Evolutionary conservation across 148 eudicot genomes (phyloP).

Genomic region (Rheum nobile): DNA sequence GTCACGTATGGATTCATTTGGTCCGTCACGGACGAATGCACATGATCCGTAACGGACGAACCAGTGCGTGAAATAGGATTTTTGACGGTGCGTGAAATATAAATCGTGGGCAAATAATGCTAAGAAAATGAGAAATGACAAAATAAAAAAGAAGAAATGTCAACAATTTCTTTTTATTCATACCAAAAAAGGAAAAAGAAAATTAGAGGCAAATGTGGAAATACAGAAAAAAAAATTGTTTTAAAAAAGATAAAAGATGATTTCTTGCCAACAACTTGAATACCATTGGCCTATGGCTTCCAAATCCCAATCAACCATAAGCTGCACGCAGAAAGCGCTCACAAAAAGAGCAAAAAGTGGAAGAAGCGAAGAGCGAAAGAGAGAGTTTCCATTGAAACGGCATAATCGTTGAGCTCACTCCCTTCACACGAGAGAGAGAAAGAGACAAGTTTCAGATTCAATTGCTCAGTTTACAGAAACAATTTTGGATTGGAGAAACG

Average conservation of each 20-base stretch:
- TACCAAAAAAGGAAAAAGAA: background rate
- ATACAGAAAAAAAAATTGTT: background rate
- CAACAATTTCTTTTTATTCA: background rate
- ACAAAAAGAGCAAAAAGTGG: slow-evolving; percentile 2
- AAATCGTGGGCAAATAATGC: too few relatives aligned
- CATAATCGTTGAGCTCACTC: background rate
- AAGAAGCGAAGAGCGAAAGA: background rate
- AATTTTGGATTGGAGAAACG: background rate
- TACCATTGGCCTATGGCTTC: slow-evolving; percentile 23
- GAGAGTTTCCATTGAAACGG: background rate
- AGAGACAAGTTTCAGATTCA: background rate
- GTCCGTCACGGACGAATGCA: too few relatives aligned
- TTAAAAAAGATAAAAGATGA: slow-evolving; percentile 7
- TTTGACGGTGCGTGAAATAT: too few relatives aligned
- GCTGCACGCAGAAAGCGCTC: slow-evolving; percentile 31
- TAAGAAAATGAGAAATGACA: background rate
- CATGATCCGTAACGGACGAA: too few relatives aligned
- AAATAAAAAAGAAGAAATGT: background rate
- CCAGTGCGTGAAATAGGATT: too few relatives aligned
- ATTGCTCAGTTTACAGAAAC: background rate
- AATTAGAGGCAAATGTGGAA: slow-evolving; percentile 1
- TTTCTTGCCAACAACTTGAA: background rate
- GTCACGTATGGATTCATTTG: too few relatives aligned
- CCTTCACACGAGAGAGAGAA: slow-evolving; percentile 6
- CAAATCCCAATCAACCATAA: slow-evolving; percentile 25